Percentiles rank a stretch among this genome's conserved stretches.
Conservation (phyloP, 108 stramenopile genomes). For the Cyclotella baltica region DNA sequence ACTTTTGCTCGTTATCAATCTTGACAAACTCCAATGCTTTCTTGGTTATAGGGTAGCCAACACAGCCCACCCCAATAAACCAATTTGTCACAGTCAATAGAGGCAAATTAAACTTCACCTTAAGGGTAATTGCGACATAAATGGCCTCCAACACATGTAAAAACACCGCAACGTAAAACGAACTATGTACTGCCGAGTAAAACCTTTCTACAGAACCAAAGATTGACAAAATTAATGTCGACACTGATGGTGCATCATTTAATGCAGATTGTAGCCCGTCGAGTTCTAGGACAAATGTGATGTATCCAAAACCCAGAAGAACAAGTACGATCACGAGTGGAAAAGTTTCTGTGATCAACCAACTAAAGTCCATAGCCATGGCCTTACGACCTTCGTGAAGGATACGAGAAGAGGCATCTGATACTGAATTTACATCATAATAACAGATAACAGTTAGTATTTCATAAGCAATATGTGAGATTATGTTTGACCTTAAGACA, state of each 20-base stretch:
- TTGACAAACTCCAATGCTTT: conserved; percentile 25
- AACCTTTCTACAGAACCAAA: conserved; percentile 10
- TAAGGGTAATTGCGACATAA: conserved; percentile 10
- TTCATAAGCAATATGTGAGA: too few relatives aligned
- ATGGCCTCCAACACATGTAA: conserved; percentile 23
- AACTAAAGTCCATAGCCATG: conserved; percentile 4
- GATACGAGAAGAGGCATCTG: conserved; percentile 9
- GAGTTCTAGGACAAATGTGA: conserved; percentile 11
- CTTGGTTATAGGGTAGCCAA: conserved; percentile 31
- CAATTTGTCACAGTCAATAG: neutral
- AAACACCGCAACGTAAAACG: conserved; percentile 24
- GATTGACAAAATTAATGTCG: neutral
- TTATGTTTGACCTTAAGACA: too few relatives aligned
- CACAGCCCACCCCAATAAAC: conserved; percentile 25
- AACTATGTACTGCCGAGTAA: conserved; percentile 9
- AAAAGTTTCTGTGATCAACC: conserved; percentile 20
- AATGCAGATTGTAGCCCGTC: conserved; percentile 9
- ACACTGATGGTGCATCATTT: neutral
- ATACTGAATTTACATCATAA: neutral
- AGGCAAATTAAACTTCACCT: neutral
- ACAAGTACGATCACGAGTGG: conserved; percentile 13
- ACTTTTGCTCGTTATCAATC: conserved; percentile 1
- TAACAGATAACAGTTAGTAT: too few relatives aligned
- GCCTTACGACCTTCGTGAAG: conserved; percentile 7
- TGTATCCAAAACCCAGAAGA: conserved; percentile 6